These are phyloP conservation scores for Nitzschia sp. DNA, from an alignment of 108 stramenopile species.

Conservation along the genomic window DNA sequence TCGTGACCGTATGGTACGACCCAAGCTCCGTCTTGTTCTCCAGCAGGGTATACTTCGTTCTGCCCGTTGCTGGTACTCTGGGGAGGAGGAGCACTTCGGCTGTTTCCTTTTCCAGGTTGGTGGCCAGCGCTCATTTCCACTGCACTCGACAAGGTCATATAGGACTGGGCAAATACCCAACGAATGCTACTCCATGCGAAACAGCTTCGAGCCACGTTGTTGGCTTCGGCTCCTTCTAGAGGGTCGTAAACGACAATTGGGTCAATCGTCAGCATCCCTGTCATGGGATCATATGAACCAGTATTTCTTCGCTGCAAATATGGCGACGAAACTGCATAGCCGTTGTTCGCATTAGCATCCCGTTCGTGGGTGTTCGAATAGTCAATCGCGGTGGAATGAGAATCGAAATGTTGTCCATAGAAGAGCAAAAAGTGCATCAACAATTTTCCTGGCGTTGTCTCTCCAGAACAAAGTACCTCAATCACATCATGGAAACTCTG, in stretches of 20 bases:
- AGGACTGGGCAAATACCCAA: slow-evolving; percentile 86
- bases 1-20: slow-evolving; percentile 20
- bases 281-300: slow-evolving; percentile 74
- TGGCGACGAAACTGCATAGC: slow-evolving; percentile 50
- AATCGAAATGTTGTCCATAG: slow-evolving; percentile 87
- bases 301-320: slow-evolving; percentile 60
- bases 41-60: no score
- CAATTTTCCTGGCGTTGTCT: slow-evolving; percentile 80
- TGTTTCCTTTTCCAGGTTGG: slow-evolving; percentile 3
- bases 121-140: slow-evolving; percentile 54
- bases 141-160: slow-evolving; percentile 76
- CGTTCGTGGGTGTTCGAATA: slow-evolving; percentile 58
- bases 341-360: slow-evolving; percentile 28
- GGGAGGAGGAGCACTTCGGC: not conserved
- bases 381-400: slow-evolving; percentile 75
- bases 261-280: slow-evolving; percentile 84
- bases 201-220: slow-evolving; percentile 82
- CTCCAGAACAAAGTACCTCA: slow-evolving; percentile 84
- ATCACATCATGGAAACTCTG: slow-evolving; percentile 86
- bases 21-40: slow-evolving; percentile 7
- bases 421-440: slow-evolving; percentile 86
- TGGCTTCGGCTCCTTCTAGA: slow-evolving; percentile 73
- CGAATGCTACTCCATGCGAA: slow-evolving; percentile 83
- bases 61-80: not conserved
- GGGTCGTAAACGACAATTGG: slow-evolving; percentile 88